phyloP scores from a whole-genome alignment of 306 rosid genomes.

The Coriaria nepalensis region DNA sequence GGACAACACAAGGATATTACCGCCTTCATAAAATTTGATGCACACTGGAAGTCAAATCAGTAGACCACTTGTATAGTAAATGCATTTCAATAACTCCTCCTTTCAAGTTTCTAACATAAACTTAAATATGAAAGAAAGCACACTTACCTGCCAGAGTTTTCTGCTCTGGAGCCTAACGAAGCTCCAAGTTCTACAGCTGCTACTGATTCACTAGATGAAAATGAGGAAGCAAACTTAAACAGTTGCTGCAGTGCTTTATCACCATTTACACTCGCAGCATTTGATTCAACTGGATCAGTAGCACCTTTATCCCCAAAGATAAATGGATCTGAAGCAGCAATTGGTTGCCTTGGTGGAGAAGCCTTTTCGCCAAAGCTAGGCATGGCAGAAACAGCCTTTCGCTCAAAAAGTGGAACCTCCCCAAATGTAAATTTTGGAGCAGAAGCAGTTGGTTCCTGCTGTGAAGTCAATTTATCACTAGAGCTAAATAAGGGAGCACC shows the following conservation, averaged over 20 bases:
- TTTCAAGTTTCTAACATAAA: too few species aligned
- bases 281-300: neutral
- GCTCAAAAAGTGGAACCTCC: conserved; percentile 22
- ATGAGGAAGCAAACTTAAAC: conserved; percentile 18
- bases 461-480: conserved; percentile 20
- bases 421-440: conserved; percentile 14
- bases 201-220: conserved; percentile 22
- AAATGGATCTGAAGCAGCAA: conserved; percentile 6
- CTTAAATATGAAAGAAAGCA: neutral
- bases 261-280: conserved; percentile 12
- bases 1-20: conserved; percentile 6
- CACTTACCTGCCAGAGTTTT: conserved; percentile 46
- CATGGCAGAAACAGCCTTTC: conserved; percentile 15
- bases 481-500: conserved; percentile 22
- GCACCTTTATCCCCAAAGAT: conserved; percentile 11
- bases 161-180: conserved; percentile 26
- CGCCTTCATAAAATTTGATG: neutral
- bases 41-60: too few species aligned
- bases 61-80: neutral
- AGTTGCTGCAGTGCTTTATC: conserved; percentile 21
- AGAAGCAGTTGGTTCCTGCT: conserved; percentile 25
- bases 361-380: conserved; percentile 17
- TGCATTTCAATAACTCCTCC: neutral
- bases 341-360: conserved; percentile 18
- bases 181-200: conserved; percentile 17